Evolutionary conservation across 225 moss, liverwort and hornwort genomes (phyloP).

Genomic region (Ulota crispa): DNA sequence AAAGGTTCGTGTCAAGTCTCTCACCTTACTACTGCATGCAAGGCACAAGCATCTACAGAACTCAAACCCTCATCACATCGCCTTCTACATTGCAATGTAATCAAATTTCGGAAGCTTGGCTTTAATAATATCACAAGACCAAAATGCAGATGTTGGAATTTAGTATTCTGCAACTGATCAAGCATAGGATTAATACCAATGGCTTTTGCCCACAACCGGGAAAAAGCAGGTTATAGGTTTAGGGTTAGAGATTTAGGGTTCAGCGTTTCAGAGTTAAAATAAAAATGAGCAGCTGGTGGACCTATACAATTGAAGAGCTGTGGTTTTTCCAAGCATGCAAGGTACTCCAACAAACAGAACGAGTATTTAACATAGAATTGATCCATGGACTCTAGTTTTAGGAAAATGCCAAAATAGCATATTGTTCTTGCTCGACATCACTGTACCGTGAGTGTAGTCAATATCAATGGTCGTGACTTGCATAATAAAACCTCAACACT

Average conservation of each 20-base stretch:
- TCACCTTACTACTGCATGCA: constrained; percentile 38
- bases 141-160: background rate
- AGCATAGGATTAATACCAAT: constrained; percentile 55
- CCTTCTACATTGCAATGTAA: background rate
- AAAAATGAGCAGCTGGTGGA: constrained; percentile 12
- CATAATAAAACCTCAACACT: background rate
- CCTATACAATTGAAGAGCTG: constrained; percentile 61
- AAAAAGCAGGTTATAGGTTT: constrained; percentile 54
- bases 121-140: background rate
- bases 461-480: background rate
- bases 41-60: background rate
- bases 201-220: constrained; percentile 43
- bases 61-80: background rate
- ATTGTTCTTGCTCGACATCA: background rate
- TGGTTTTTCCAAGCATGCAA: constrained; percentile 60
- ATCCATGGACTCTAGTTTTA: background rate
- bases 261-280: background rate
- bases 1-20: constrained; percentile 57
- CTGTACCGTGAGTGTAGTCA: background rate
- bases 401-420: background rate
- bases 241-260: constrained; percentile 8
- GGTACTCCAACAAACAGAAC: background rate
- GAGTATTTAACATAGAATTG: background rate
- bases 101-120: background rate
- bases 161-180: constrained; percentile 36